phyloP scores from a whole-genome alignment of 2,329 filamentous ascomycete species.

The Dactylonectria estremocensis region DNA sequence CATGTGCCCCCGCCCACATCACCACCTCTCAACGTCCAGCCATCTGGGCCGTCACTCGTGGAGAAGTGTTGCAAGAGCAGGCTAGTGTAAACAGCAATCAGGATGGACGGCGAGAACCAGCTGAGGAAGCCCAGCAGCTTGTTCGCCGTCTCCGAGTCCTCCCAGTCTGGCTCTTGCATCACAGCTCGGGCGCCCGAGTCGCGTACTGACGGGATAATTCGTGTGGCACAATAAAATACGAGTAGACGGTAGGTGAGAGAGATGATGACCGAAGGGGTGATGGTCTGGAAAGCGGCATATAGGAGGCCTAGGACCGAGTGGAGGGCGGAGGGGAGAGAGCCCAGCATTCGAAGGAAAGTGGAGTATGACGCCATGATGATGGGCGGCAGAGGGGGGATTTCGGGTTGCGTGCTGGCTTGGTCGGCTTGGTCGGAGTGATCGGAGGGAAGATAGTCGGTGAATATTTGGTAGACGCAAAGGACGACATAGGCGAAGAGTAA shows the following conservation, averaged over 20 bases:
- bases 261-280: conserved; percentile 96
- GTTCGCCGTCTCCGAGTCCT: conserved; percentile 87
- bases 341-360: conserved; percentile 87
- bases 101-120: conserved; percentile 94
- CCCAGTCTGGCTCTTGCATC: conserved; percentile 86
- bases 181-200: conserved; percentile 88
- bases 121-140: conserved; percentile 86
- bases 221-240: conserved; percentile 94
- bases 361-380: conserved; percentile 99
- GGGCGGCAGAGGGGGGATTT: conserved; percentile 95
- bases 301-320: conserved; percentile 89
- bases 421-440: conserved; percentile 71
- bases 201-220: conserved; percentile 94
- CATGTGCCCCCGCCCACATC: conserved; percentile 87
- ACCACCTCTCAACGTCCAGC: conserved; percentile 90
- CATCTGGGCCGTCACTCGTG: conserved; percentile 76
- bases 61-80: conserved; percentile 96
- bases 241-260: conserved; percentile 94
- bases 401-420: conserved; percentile 74
- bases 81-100: conserved; percentile 97
- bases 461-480: conserved; percentile 99
- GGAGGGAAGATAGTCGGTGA: conserved; percentile 95
- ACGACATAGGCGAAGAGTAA: conserved; percentile 97
- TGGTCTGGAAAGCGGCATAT: conserved; percentile 92
- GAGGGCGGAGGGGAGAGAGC: conserved; percentile 85